Conservation (phyloP, 257 asterid species). For the Solanum corneliomulleri region DNA sequence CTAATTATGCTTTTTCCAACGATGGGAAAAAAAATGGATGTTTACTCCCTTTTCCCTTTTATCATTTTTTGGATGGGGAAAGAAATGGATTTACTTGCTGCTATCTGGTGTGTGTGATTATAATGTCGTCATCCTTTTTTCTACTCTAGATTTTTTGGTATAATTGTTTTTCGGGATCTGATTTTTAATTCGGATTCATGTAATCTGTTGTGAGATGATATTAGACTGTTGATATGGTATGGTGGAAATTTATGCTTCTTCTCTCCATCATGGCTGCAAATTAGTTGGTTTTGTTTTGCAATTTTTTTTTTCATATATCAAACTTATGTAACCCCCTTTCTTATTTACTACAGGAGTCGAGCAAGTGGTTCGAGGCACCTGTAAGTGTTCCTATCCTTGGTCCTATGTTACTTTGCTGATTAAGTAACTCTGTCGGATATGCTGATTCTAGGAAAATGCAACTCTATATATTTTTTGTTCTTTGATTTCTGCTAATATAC, state of each 20-base stretch:
- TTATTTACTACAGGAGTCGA: background rate
- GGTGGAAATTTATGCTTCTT: background rate
- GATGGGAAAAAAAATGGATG: background rate
- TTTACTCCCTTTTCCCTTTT: background rate
- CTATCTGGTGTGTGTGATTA: background rate
- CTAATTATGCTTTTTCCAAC: background rate
- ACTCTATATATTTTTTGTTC: background rate
- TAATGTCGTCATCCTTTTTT: background rate
- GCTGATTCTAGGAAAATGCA: background rate
- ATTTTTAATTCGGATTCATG: background rate
- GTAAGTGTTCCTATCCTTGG: background rate
- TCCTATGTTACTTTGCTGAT: background rate
- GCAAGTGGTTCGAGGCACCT: conserved; percentile 5
- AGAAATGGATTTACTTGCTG: background rate
- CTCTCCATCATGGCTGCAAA: background rate
- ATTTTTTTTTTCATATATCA: background rate
- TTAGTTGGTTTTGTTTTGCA: background rate
- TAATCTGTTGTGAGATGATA: background rate
- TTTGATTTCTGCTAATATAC: background rate
- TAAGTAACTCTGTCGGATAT: background rate
- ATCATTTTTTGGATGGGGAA: background rate
- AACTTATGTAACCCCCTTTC: background rate
- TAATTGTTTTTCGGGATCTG: background rate
- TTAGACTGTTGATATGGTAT: background rate
- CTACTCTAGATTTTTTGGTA: background rate